Evolutionary conservation across 2,329 filamentous ascomycete species (phyloP).

Genomic region (Metarhizium humberi): DNA sequence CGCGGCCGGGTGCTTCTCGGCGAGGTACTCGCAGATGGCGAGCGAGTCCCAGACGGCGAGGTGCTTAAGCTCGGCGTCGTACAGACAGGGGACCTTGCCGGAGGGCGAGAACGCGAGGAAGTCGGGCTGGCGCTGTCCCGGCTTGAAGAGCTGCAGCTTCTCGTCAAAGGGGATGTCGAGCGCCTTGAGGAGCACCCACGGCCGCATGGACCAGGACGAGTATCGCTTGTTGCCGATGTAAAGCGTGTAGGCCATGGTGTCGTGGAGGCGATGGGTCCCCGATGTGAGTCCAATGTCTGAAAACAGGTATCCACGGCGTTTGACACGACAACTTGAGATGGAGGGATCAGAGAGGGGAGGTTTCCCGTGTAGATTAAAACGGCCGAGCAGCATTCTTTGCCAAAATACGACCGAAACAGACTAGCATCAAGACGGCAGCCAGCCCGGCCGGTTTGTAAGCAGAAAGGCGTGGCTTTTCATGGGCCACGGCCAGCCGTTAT

Average conservation of each 20-base stretch:
- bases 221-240: conserved; percentile 36
- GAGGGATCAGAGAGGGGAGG: too few species aligned
- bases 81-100: conserved; percentile 32
- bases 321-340: too few species aligned
- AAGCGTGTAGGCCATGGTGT: conserved; percentile 17
- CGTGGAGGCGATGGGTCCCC: not conserved
- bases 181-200: conserved; percentile 34
- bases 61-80: conserved; percentile 15
- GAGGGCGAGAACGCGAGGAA: conserved; percentile 29
- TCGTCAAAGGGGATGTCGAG: conserved; percentile 34
- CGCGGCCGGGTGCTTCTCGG: conserved; percentile 30
- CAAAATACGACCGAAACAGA: not conserved
- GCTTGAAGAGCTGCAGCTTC: conserved; percentile 24
- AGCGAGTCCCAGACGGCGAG: conserved; percentile 36
- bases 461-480: not conserved
- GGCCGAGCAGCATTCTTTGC: not conserved
- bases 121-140: conserved; percentile 20
- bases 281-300: not conserved
- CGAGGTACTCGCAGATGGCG: conserved; percentile 37
- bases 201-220: conserved; percentile 36
- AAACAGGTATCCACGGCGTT: too few species aligned
- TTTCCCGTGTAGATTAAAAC: too few species aligned
- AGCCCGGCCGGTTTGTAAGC: conserved; percentile 1
- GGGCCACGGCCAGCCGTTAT: conserved; percentile 8
- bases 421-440: not conserved